phyloP scores from a whole-genome alignment of 768 basidiomycete genomes.

The Roridomyces roridus region DNA sequence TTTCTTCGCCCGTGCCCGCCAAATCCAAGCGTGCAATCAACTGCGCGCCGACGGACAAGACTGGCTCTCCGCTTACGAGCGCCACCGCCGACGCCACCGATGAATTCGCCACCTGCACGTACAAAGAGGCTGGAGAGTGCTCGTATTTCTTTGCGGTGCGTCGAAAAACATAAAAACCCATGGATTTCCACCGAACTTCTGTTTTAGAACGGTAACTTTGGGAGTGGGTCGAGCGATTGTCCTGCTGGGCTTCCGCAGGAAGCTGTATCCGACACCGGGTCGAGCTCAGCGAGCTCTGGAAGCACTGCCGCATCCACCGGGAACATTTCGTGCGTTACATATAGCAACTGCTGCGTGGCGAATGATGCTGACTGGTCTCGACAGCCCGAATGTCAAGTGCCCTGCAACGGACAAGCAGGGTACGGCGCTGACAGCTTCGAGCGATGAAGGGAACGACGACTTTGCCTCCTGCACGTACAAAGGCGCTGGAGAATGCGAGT shows the following conservation, averaged over 20 bases:
- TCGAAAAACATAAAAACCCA: too few species aligned
- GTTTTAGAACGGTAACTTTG: background rate
- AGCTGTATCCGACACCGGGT: background rate
- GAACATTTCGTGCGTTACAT: too few species aligned
- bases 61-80: background rate
- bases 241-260: background rate
- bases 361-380: background rate
- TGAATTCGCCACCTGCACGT: conserved; percentile 9
- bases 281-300: too few species aligned
- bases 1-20: background rate
- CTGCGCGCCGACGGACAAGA: background rate
- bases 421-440: background rate
- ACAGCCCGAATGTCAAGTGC: conserved; percentile 3
- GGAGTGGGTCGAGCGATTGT: background rate
- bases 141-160: conserved; percentile 15
- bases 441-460: background rate
- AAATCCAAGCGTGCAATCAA: background rate
- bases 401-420: conserved; percentile 7
- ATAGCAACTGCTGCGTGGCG: background rate
- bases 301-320: too few species aligned
- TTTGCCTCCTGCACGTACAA: conserved; percentile 10
- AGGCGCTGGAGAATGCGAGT: conserved; percentile 4
- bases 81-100: background rate
- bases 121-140: conserved; percentile 2
- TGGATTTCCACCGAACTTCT: too few species aligned